These are phyloP conservation scores for Myrmaecium sp. DNA, from an alignment of 2,329 filamentous ascomycete species.

Conservation along the genomic window DNA sequence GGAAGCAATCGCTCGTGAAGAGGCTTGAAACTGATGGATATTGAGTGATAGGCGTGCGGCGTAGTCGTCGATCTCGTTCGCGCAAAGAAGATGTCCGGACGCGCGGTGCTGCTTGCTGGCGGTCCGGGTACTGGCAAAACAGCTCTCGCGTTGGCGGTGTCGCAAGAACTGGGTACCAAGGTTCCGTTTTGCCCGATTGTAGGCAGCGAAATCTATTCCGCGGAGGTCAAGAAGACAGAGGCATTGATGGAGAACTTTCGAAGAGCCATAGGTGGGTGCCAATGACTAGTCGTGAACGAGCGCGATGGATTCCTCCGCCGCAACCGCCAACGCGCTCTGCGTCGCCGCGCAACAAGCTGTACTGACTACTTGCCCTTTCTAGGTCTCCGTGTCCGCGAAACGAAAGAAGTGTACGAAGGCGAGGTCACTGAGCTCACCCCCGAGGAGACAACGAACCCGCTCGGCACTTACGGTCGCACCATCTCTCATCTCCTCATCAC, in stretches of 20 bases:
- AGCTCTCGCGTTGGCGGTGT: constrained; percentile 83
- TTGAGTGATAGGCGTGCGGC: constrained; percentile 55
- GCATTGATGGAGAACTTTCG: constrained; percentile 98
- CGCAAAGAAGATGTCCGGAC: constrained; percentile 92
- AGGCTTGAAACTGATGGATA: constrained; percentile 5
- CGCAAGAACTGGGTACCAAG: constrained; percentile 92
- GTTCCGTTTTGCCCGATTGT: constrained; percentile 98
- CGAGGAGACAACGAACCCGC: constrained; percentile 93
- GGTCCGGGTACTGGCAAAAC: constrained; percentile 96
- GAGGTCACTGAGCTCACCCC: constrained; percentile 96
- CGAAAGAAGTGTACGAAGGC: constrained; percentile 97
- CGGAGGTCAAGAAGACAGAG: constrained; percentile 99
- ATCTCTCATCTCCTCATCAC: constrained; percentile 92
- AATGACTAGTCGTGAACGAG: too few relatives aligned
- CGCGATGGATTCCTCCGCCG: background rate
- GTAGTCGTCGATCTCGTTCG: constrained; percentile 92
- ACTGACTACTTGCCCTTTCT: too few relatives aligned
- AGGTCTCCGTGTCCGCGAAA: constrained; percentile 85
- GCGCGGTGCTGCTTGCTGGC: constrained; percentile 82
- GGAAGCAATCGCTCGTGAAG: background rate
- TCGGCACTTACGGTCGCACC: constrained; percentile 92
- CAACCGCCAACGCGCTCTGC: constrained; percentile 1
- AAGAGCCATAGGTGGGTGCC: constrained; percentile 61
- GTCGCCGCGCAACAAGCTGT: background rate
- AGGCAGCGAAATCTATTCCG: constrained; percentile 92